A percentile compares a stretch with the other conserved stretches of the same genome.
Conservation (phyloP, 2,329 filamentous ascomycete species). For the Amphichorda felina region DNA sequence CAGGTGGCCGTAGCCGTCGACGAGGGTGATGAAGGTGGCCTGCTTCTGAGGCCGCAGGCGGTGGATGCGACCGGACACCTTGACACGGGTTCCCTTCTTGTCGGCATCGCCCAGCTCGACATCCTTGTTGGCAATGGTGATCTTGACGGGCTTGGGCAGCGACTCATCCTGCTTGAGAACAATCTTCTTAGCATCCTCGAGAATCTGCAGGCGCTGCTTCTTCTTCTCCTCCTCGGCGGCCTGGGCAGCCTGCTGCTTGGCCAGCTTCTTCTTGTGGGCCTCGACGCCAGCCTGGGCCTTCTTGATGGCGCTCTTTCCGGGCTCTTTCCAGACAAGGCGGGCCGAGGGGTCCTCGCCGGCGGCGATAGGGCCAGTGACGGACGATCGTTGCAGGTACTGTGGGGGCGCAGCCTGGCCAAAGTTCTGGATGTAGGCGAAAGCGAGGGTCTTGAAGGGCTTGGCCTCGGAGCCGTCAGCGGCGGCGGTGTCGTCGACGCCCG, state of each 20-base stretch:
- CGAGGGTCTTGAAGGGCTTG: constrained; percentile 71
- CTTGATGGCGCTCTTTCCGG: constrained; percentile 74
- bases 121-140: constrained; percentile 59
- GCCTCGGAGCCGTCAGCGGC: constrained; percentile 55
- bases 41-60: constrained; percentile 72
- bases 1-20: constrained; percentile 66
- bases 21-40: constrained; percentile 72
- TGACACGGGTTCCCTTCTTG: constrained; percentile 40
- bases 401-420: constrained; percentile 38
- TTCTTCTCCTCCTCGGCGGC: constrained; percentile 63
- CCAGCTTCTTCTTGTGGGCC: constrained; percentile 71
- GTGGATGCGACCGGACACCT: constrained; percentile 74
- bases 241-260: constrained; percentile 62
- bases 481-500: constrained; percentile 44
- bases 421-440: constrained; percentile 65
- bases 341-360: constrained; percentile 52
- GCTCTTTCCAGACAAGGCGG: constrained; percentile 63
- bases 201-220: constrained; percentile 50
- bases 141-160: constrained; percentile 61
- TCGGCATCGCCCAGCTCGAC: constrained; percentile 43
- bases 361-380: constrained; percentile 45
- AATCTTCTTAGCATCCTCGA: constrained; percentile 71
- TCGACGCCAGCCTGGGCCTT: constrained; percentile 64
- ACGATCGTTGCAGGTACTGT: constrained; percentile 59
- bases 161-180: constrained; percentile 55